A percentile compares a stretch with the other conserved stretches of the same genome.
Evolutionary conservation across 306 rosid genomes (phyloP).

Genomic region (Vicia villosa): DNA sequence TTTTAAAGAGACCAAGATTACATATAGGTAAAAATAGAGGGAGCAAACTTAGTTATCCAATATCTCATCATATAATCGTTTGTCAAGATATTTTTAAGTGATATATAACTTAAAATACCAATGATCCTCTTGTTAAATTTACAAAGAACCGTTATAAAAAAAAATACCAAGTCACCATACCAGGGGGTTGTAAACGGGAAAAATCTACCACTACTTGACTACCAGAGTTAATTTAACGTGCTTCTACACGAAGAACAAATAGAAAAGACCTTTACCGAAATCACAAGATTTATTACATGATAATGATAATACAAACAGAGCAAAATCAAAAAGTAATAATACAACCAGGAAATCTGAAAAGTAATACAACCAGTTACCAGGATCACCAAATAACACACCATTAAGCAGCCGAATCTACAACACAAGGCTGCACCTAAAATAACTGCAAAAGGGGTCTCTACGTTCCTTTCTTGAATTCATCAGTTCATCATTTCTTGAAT

Average conservation of each 20-base stretch:
- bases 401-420: conserved; percentile 32
- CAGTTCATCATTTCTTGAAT: conserved; percentile 17
- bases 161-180: too few species aligned
- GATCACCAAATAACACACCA: conserved; percentile 31
- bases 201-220: neutral
- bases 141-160: neutral
- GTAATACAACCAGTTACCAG: conserved; percentile 17
- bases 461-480: conserved; percentile 33
- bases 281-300: conserved; percentile 31
- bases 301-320: conserved; percentile 40
- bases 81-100: neutral
- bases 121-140: neutral
- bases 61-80: neutral
- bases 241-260: neutral
- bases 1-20: too few species aligned
- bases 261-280: conserved; percentile 15
- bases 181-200: neutral
- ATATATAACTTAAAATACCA: neutral
- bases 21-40: too few species aligned
- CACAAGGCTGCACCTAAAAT: conserved; percentile 30
- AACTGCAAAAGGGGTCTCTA: conserved; percentile 7
- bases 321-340: neutral
- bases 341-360: neutral
- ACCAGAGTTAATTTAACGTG: conserved; percentile 9
- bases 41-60: too few species aligned